These are phyloP conservation scores for Pichia insulana DNA, from an alignment of 805 yeast species.

Conservation along the genomic window DNA sequence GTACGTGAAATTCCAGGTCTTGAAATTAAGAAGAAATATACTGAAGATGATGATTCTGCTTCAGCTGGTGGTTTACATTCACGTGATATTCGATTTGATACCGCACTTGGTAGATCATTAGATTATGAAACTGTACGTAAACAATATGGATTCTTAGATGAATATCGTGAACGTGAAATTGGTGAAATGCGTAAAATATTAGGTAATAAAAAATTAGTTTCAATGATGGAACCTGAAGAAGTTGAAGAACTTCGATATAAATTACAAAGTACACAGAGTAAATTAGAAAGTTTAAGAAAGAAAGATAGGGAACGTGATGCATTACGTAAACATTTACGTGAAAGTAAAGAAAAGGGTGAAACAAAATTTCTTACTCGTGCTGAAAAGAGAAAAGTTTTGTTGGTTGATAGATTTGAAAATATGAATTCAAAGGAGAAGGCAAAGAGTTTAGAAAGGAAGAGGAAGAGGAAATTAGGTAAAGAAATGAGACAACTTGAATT, in stretches of 20 bases:
- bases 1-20: slow-evolving; percentile 72
- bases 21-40: slow-evolving; percentile 26
- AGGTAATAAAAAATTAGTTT: slow-evolving; percentile 42
- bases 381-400: slow-evolving; percentile 65
- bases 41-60: slow-evolving; percentile 2
- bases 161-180: slow-evolving; percentile 72
- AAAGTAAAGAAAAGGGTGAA: slow-evolving; percentile 40
- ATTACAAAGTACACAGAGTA: slow-evolving; percentile 57
- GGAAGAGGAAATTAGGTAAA: slow-evolving; percentile 76
- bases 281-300: slow-evolving; percentile 58
- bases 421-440: slow-evolving; percentile 69
- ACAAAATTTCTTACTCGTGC: slow-evolving; percentile 56
- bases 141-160: slow-evolving; percentile 79
- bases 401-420: slow-evolving; percentile 66
- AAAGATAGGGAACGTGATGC: slow-evolving; percentile 69
- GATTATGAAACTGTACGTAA: slow-evolving; percentile 58
- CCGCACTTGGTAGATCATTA: slow-evolving; percentile 72
- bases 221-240: slow-evolving; percentile 36
- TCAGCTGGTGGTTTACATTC: slow-evolving; percentile 3
- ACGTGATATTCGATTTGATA: slow-evolving; percentile 82
- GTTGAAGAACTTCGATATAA: slow-evolving; percentile 43
- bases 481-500: slow-evolving; percentile 49
- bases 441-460: slow-evolving; percentile 78
- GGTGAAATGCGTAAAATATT: slow-evolving; percentile 46
- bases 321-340: slow-evolving; percentile 38